Percentiles rank a stretch among this genome's conserved stretches.
Evolutionary conservation across 1,284 basidiomycete genomes (phyloP).

Genomic region (Malassezia japonica): DNA sequence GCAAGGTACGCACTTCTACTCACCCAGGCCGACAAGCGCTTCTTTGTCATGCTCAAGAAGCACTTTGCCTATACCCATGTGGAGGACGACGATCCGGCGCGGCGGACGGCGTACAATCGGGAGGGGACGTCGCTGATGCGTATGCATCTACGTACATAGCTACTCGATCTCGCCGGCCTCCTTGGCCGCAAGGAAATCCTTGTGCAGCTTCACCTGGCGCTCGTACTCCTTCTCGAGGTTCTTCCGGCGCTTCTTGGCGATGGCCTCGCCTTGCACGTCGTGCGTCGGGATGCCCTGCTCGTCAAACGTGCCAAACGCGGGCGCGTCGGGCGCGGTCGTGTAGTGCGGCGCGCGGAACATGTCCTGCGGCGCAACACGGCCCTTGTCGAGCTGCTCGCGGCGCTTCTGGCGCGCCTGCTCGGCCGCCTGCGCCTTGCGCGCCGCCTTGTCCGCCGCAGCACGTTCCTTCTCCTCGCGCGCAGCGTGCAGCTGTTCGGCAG

Average conservation of each 20-base stretch:
- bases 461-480: constrained; percentile 83
- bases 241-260: constrained; percentile 74
- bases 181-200: constrained; percentile 35
- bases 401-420: constrained; percentile 65
- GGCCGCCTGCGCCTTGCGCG: constrained; percentile 66
- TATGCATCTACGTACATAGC: neutral
- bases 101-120: constrained; percentile 25
- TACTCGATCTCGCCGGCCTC: constrained; percentile 29
- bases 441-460: constrained; percentile 63
- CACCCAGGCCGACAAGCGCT: constrained; percentile 72
- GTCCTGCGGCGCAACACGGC: constrained; percentile 63
- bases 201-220: constrained; percentile 53
- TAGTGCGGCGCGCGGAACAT: constrained; percentile 61
- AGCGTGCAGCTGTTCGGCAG: constrained; percentile 69
- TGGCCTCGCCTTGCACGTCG: constrained; percentile 70
- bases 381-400: constrained; percentile 73
- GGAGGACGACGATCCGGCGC: constrained; percentile 28
- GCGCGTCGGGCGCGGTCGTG: constrained; percentile 54
- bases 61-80: constrained; percentile 70
- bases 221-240: constrained; percentile 70
- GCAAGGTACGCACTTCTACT: constrained; percentile 57
- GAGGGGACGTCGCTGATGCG: constrained; percentile 32
- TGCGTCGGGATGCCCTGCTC: constrained; percentile 71
- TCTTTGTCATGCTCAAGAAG: constrained; percentile 72
- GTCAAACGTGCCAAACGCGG: constrained; percentile 57